Conservation (phyloP, 2,329 filamentous ascomycete species). For the Thermochaetoides dissita region DNA sequence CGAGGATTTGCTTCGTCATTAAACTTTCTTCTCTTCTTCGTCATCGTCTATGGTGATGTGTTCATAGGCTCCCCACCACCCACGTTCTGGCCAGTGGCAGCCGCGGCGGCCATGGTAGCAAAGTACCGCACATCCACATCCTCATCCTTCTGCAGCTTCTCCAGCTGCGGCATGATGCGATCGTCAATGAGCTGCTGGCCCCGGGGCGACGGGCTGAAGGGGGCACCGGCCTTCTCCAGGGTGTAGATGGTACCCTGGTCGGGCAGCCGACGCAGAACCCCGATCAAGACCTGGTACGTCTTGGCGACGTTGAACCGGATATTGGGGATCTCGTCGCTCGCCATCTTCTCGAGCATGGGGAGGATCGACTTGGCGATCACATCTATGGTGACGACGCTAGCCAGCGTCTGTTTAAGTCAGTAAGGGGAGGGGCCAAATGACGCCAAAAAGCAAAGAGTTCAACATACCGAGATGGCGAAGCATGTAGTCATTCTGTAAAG, state of each 20-base stretch:
- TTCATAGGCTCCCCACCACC: conserved; percentile 46
- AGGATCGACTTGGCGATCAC: conserved; percentile 89
- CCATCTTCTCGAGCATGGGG: conserved; percentile 89
- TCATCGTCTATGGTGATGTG: conserved; percentile 43
- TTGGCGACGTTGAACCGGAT: conserved; percentile 99
- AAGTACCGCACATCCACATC: conserved; percentile 98
- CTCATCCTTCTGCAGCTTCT: conserved; percentile 92
- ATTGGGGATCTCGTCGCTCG: conserved; percentile 90
- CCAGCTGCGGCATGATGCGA: conserved; percentile 75
- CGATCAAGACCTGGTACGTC: conserved; percentile 81
- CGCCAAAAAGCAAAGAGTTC: not conserved
- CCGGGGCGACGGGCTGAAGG: conserved; percentile 50
- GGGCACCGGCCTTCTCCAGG: conserved; percentile 61
- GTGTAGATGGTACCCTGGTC: conserved; percentile 76
- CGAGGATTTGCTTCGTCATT: conserved; percentile 19
- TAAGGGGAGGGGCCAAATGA: not conserved
- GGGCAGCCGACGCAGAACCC: conserved; percentile 81
- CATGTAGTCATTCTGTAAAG: conserved; percentile 99
- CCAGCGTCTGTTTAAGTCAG: conserved; percentile 55
- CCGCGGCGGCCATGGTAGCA: conserved; percentile 72
- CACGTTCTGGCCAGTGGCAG: conserved; percentile 27
- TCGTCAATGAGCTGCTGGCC: conserved; percentile 72
- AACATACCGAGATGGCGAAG: conserved; percentile 88
- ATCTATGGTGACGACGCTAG: conserved; percentile 80
- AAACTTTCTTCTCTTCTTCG: conserved; percentile 6